Base-by-base conservation (phyloP, 805 yeast species). In the Schizosaccharomyces pombe region DNA sequence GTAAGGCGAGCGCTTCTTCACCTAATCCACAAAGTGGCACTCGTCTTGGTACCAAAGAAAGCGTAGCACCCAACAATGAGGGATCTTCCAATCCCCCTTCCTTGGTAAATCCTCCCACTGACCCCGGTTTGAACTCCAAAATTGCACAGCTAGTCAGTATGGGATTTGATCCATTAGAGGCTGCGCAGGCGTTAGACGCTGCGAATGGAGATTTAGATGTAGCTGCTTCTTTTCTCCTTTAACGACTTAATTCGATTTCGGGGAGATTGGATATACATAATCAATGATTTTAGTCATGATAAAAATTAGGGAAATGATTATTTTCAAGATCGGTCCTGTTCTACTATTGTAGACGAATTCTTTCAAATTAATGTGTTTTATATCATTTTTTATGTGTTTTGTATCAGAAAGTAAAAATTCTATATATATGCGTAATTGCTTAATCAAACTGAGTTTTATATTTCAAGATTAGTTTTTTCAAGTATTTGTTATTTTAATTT, bases 161-260 rank as follows among this genome's bases (percentile, higher is more conserved):
- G 57, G 97, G 97, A 0, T 85, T 86, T 60, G 65, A 80, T 2
- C 71, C 78, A 59, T 63, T 66, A 1, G 79, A 82, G 58, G 91
- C 80, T 0, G 65, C 78, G 2, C 61, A 65, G 2, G 95, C 95
- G 0, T 68, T 89, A 54, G 68, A 70, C 29, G 73, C 70, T 57
- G 75, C 93, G 1, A 71, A 73, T 29, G 95, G 95, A 6, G 82
- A 87, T 62, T 76, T 82, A 0, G 96, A 89, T 54, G 59, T 79
- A 57, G 97, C 97, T 0, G 96, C 95, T 0, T 77, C 93, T 1
- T 61, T 82, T 22, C 53, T 61, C 51, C 58, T 61, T 51, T 58
- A 57, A 53, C 56, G 34, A 24, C 43, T 37, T 37, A 11, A 1
- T 37, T 37, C 5, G 22, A n/a, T n/a, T n/a, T n/a, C n/a, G n/a